Percentiles rank a stretch among this genome's conserved stretches.
Evolutionary conservation across 164 flowering plant species (phyloP).

Genomic region (Annona squamosa): DNA sequence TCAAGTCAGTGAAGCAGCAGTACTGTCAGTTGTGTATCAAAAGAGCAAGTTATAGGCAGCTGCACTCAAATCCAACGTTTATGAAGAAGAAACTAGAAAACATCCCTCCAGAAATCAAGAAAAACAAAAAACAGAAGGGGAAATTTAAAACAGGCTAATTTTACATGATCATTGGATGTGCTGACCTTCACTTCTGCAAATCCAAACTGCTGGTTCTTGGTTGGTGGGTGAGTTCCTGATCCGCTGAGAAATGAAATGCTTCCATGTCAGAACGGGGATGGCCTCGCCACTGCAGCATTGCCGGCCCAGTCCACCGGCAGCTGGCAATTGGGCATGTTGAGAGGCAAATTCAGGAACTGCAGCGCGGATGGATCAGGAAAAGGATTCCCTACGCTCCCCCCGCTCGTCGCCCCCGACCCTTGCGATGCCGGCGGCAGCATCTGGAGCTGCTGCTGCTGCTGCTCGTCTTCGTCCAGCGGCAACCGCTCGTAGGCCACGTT

Average conservation of each 20-base stretch:
- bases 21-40: neutral
- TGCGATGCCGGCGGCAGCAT: conserved; percentile 28
- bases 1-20: neutral
- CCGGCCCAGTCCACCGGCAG: conserved; percentile 51
- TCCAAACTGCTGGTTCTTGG: neutral
- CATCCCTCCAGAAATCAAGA: conserved; percentile 1
- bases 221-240: neutral
- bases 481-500: conserved; percentile 82
- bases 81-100: conserved; percentile 1
- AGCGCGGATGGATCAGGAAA: conserved; percentile 62
- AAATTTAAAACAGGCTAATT: conserved; percentile 9
- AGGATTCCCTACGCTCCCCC: conserved; percentile 17
- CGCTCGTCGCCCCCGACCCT: conserved; percentile 16
- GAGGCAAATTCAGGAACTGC: conserved; percentile 71
- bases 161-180: conserved; percentile 24
- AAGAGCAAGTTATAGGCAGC: neutral
- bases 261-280: conserved; percentile 37
- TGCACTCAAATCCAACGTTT: neutral
- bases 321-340: conserved; percentile 57
- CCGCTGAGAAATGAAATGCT: neutral
- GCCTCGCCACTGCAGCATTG: conserved; percentile 22
- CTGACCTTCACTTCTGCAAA: conserved; percentile 27
- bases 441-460: conserved; percentile 30
- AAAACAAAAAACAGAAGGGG: conserved; percentile 2
- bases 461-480: conserved; percentile 65